Evolutionary conservation across 2,329 filamentous ascomycete genomes (phyloP).

Genomic region (Sporothrix luriei): DNA sequence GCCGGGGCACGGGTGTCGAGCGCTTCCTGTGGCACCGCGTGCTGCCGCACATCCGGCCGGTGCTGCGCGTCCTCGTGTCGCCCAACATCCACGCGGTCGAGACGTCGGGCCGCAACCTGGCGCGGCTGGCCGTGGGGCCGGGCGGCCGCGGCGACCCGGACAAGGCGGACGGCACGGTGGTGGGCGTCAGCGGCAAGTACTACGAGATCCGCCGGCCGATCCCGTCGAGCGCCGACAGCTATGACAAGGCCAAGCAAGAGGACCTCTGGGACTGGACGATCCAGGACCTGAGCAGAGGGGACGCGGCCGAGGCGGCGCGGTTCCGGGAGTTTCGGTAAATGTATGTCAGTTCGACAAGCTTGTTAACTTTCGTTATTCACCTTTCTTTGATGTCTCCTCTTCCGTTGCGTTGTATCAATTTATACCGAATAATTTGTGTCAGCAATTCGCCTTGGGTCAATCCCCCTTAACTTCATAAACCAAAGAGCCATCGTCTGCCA

Average conservation of each 20-base stretch:
- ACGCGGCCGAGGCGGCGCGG: slow-evolving; percentile 7
- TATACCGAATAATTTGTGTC: too few species aligned
- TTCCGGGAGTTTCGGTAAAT: slow-evolving; percentile 25
- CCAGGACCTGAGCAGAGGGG: slow-evolving; percentile 42
- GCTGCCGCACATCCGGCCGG: slow-evolving; percentile 19
- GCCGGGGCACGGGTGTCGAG: slow-evolving; percentile 39
- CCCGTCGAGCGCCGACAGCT: slow-evolving; percentile 49
- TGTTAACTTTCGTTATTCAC: neutral
- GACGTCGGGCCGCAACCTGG: slow-evolving; percentile 48
- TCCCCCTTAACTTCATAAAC: too few species aligned
- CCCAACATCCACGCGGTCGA: slow-evolving; percentile 44
- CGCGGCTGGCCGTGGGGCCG: slow-evolving; percentile 44
- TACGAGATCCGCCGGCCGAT: slow-evolving; percentile 49
- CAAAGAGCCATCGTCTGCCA: too few species aligned
- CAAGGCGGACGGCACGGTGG: neutral
- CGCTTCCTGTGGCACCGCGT: slow-evolving; percentile 36
- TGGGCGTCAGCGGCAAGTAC: slow-evolving; percentile 41
- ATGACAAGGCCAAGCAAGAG: slow-evolving; percentile 51
- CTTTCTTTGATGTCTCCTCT: neutral
- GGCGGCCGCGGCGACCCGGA: neutral
- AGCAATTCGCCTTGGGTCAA: too few species aligned
- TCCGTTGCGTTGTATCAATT: neutral
- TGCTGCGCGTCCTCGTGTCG: slow-evolving; percentile 13
- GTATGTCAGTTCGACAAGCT: neutral
- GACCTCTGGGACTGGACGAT: slow-evolving; percentile 55